Evolutionary conservation across 1,284 basidiomycete species (phyloP).

Genomic region (Cutaneotrichosporon spelunceum): DNA sequence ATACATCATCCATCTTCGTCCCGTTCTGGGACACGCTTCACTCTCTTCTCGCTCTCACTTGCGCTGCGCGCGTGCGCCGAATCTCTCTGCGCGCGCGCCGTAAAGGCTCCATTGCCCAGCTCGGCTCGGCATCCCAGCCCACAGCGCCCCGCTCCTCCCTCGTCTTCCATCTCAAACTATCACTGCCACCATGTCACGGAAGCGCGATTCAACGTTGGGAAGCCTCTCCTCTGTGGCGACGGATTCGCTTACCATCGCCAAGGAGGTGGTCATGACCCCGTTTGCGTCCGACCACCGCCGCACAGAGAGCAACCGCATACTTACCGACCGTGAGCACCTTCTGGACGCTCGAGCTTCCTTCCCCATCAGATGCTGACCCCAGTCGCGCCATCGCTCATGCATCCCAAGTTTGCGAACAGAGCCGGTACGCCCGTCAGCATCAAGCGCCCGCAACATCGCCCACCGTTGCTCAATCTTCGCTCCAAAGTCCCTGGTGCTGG

Average conservation of each 20-base stretch:
- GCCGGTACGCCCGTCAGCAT: neutral
- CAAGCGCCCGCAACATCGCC: neutral
- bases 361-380: slow-evolving; percentile 9
- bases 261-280: slow-evolving; percentile 48
- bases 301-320: slow-evolving; percentile 46
- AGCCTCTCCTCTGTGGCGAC: slow-evolving; percentile 29
- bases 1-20: neutral
- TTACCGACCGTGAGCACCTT: slow-evolving; percentile 46
- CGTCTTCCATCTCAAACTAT: neutral
- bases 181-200: neutral
- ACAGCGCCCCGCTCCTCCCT: neutral
- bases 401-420: slow-evolving; percentile 53
- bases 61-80: neutral
- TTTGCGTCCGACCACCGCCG: slow-evolving; percentile 43
- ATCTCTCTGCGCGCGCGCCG: neutral
- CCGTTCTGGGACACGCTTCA: neutral
- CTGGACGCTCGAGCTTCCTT: slow-evolving; percentile 1
- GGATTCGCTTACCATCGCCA: slow-evolving; percentile 44
- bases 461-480: slow-evolving; percentile 60
- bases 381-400: slow-evolving; percentile 91
- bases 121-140: neutral
- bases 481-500: slow-evolving; percentile 58
- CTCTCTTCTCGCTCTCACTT: neutral
- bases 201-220: slow-evolving; percentile 24
- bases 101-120: neutral